phyloP scores from a whole-genome alignment of 345 rosid species.

The Kernera saxatilis region DNA sequence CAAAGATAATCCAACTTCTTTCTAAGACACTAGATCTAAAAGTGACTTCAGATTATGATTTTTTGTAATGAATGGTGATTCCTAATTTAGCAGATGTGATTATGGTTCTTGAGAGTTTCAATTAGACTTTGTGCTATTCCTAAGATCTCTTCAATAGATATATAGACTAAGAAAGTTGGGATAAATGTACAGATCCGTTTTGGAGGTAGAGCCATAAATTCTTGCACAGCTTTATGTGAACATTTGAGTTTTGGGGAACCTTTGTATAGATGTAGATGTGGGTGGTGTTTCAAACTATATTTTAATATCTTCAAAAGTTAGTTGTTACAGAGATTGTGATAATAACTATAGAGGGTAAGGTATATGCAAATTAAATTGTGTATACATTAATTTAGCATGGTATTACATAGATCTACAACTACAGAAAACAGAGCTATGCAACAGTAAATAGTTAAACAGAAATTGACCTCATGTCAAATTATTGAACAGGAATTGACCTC shows the following conservation, averaged over 20 bases:
- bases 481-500: conserved; percentile 31
- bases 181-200: not conserved
- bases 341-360: not conserved
- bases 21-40: not conserved
- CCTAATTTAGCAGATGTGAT: too few species aligned
- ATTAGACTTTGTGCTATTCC: not conserved
- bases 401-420: conserved; percentile 17
- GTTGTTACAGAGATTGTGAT: not conserved
- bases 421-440: conserved; percentile 9
- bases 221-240: not conserved
- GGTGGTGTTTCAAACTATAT: not conserved
- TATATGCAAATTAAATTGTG: not conserved
- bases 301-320: not conserved
- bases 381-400: not conserved
- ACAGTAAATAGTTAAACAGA: conserved; percentile 9
- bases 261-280: not conserved
- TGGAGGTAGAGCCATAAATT: not conserved
- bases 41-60: too few species aligned
- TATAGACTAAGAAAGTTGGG: too few species aligned
- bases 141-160: too few species aligned
- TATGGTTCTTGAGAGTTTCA: too few species aligned
- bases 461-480: conserved; percentile 35
- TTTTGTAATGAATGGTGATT: too few species aligned
- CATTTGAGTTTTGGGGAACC: not conserved
- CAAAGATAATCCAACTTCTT: not conserved